Base-by-base conservation (phyloP, 1,284 basidiomycete genomes). In the Phaffia rhodozyma region DNA sequence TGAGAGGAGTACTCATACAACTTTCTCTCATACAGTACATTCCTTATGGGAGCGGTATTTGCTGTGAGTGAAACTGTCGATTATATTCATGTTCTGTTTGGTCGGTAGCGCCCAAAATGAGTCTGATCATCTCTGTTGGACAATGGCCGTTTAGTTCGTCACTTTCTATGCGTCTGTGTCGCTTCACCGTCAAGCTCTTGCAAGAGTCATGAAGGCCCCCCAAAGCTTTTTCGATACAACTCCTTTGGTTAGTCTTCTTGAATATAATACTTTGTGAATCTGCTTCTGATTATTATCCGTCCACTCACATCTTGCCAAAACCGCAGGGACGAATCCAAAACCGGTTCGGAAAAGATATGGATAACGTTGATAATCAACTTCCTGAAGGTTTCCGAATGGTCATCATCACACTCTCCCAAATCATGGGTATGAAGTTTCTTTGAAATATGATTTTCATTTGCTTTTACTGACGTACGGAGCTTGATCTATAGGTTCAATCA, bases 211-310 rank as follows among this genome's bases (percentile, higher is more conserved):
- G 71, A 80, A 83, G 68, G 85, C 87, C 0, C 89, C 89, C 0
- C 90, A 90, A 84, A 83, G 83, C 5, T 91, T 91, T 79, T 92
- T 91, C 71, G 91, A 93, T 72, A 91, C 89, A 0, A 91, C 89
- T 0, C 91, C 91, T 7, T 79, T 92, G 18, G 91, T 92, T 18
- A 85, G 91, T 70, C 55, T 62, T 53, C 25, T 67, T 69, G 53
- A 67, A 69, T 43, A 63, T 60, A 64, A 62, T 30, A 52, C 59
- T 23, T 57, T 59, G 5, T 13, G 7, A 23, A 20, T 7, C 49
- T 4, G n/a, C 9, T 43, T 20, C 25, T 6, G 5, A 50, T 29
- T 30, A 0, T 21, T 16, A 7, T 53, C 43, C 30, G 1, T n/a
- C 21, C 16, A 4, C 7, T 53, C 21, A 30, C 29, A 25, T 18